Evolutionary conservation across 2,329 filamentous ascomycete species (phyloP), one percentile per base, ranked within the genome.

Genomic region (Cordyceps militaris): DNA sequence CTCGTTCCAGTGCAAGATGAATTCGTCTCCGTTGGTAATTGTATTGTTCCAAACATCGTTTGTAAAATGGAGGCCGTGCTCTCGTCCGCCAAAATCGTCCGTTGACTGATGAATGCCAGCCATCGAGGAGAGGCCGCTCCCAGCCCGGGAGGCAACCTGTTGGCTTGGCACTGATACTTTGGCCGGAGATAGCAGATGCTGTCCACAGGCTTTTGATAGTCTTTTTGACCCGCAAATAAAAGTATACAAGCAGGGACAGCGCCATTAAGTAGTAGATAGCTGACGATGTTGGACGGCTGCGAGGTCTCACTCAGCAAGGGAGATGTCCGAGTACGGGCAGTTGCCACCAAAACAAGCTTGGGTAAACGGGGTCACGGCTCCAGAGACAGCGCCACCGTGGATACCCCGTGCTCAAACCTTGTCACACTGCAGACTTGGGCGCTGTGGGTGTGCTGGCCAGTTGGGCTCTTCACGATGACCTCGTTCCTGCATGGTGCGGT

Each of bases 1-100:
- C 47, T 66, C 62, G 60, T 71, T 70, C 69, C 69, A 71, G 28
- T 58, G 56, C 44, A 71, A 59, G 3, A 61, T 65, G 55, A 69
- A 68, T 1, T 59, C 58, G 30, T 65, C 59, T n/a, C 64, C 67
- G 47, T 70, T 70, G 28, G 66, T 63, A 11, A 71, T 70, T 57
- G 64, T 71, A 16, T 66, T 65, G 62, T 71, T 71, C 68, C 69
- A 71, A 19, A 66, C 63, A 32, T 67, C 63, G 56, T 71, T 71
- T 23, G 66, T 60, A 53, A 71, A 71, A 9, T 60, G 67, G 24
- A 70, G 61, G 43, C 67, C 66, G 42, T 68, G 63, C 44, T 63
- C 64, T n/a, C 59, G 61, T n/a, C 56, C 44, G 46, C 61, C 60
- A 46, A 58, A 55, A 38, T 57, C 51, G 44, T 59, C 51, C 9